phyloP scores from a whole-genome alignment of 1,139 yeast species.

The Hyphopichia wangnamkhiaoensis region DNA sequence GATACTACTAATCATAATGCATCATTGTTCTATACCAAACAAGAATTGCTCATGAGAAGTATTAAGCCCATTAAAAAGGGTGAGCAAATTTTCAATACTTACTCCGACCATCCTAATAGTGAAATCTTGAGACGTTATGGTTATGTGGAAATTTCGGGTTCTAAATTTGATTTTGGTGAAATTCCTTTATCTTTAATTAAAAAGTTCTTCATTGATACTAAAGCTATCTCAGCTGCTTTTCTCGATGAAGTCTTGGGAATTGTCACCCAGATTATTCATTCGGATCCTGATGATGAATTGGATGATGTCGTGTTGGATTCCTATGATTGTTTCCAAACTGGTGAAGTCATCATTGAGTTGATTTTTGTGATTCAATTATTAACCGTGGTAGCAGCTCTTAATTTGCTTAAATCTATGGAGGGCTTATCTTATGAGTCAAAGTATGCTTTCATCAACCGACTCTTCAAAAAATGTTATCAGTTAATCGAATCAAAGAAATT shows the following conservation, averaged over 20 bases:
- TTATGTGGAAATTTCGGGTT: conserved; percentile 76
- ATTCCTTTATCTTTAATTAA: conserved; percentile 48
- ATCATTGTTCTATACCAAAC: conserved; percentile 50
- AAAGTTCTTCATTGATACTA: conserved; percentile 27
- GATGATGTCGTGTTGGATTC: conserved; percentile 50
- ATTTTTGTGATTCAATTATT: conserved; percentile 54
- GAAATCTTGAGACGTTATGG: conserved; percentile 90
- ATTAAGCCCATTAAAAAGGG: conserved; percentile 61
- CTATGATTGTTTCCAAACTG: conserved; percentile 60
- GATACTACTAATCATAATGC: conserved; percentile 83
- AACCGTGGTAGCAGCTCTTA: conserved; percentile 41
- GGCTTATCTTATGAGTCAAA: conserved; percentile 27
- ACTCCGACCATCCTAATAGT: conserved; percentile 87
- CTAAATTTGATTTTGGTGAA: conserved; percentile 82
- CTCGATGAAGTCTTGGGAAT: conserved; percentile 32
- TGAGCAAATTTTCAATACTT: conserved; percentile 81
- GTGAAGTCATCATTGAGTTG: conserved; percentile 60
- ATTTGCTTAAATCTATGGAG: conserved; percentile 31
- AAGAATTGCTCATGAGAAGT: conserved; percentile 65
- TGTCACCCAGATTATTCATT: conserved; percentile 22
- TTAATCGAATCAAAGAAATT: conserved; percentile 42
- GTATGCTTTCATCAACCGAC: conserved; percentile 41
- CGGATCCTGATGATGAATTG: conserved; percentile 44
- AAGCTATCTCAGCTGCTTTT: conserved; percentile 18
- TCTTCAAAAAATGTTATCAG: conserved; percentile 49